These are phyloP conservation scores for Basidiobolus heterosporus DNA, from an alignment of 371 early-diverging fungal genomes.

Conservation along the genomic window DNA sequence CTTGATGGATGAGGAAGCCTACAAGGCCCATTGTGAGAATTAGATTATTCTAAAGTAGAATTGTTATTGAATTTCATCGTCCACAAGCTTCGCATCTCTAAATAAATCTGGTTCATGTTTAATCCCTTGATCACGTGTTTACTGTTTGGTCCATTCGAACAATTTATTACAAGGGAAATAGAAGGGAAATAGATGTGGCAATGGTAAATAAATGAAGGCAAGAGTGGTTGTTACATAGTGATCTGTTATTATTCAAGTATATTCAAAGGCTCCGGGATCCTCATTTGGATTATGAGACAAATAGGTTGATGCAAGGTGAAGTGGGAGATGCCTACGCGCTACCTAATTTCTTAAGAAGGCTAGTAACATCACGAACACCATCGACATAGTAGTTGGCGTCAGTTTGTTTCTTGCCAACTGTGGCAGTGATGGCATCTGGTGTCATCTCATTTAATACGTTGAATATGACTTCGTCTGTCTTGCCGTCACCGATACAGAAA, in stretches of 20 bases:
- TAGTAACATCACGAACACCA: conserved; percentile 37
- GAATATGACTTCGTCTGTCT: conserved; percentile 82
- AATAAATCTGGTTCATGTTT: not conserved
- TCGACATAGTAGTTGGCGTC: conserved; percentile 79
- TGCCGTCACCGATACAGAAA: conserved; percentile 81
- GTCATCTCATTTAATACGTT: conserved; percentile 41
- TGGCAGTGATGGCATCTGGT: conserved; percentile 53
- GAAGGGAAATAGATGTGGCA: too few species aligned
- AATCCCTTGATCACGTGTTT: too few species aligned
- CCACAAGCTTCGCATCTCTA: not conserved
- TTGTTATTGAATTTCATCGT: not conserved
- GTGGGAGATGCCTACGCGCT: too few species aligned
- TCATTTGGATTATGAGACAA: too few species aligned
- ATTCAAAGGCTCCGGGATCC: too few species aligned
- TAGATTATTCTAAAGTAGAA: conserved; percentile 1
- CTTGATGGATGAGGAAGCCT: conserved; percentile 56
- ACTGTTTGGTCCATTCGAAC: too few species aligned
- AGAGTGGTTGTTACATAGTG: too few species aligned
- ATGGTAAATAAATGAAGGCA: too few species aligned
- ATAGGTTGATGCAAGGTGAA: too few species aligned
- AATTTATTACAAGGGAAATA: too few species aligned
- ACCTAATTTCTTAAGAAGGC: conserved; percentile 13
- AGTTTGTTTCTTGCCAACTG: conserved; percentile 91
- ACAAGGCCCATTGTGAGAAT: conserved; percentile 17
- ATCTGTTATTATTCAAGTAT: too few species aligned